phyloP scores from a whole-genome alignment of 2,329 filamentous ascomycete species.

The Shiraia sp. region DNA sequence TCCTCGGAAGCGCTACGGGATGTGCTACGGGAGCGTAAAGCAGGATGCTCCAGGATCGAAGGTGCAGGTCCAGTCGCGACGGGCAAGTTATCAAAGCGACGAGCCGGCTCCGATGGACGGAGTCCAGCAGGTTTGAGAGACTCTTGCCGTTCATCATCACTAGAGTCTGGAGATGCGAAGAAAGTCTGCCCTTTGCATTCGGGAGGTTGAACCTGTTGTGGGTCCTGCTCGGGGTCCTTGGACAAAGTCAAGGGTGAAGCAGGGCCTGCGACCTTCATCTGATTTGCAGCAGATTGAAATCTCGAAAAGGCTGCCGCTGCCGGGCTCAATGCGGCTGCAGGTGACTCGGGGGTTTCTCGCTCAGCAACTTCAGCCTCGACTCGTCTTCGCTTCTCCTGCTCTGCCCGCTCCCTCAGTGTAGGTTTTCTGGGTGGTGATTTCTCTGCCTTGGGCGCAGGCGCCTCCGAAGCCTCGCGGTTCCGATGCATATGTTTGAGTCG shows the following conservation, averaged over 20 bases:
- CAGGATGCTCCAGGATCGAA: conserved; percentile 42
- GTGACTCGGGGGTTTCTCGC: conserved; percentile 35
- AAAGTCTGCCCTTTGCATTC: conserved; percentile 29
- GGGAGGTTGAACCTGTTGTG: conserved; percentile 16
- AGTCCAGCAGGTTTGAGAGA: conserved; percentile 10
- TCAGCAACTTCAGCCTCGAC: conserved; percentile 25
- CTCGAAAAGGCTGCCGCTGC: conserved; percentile 47
- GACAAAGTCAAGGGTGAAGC: conserved; percentile 15
- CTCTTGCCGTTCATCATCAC: conserved; percentile 39
- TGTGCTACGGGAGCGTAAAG: conserved; percentile 37
- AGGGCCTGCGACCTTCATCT: conserved; percentile 44
- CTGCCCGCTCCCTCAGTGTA: conserved; percentile 39
- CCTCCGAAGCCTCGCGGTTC: conserved; percentile 63
- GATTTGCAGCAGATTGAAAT: conserved; percentile 51
- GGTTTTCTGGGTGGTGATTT: conserved; percentile 31
- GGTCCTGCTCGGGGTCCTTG: conserved; percentile 12
- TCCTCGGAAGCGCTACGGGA: conserved; percentile 18
- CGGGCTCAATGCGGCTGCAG: conserved; percentile 35
- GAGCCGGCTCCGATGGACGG: conserved; percentile 26
- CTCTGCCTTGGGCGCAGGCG: conserved; percentile 15
- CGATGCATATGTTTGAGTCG: conserved; percentile 80
- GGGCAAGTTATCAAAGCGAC: conserved; percentile 40
- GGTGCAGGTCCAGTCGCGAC: conserved; percentile 38
- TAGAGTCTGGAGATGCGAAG: conserved; percentile 35
- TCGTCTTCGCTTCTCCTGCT: conserved; percentile 39